These are phyloP conservation scores for Candida dendrica DNA, from an alignment of 805 yeast genomes.

Conservation along the genomic window DNA sequence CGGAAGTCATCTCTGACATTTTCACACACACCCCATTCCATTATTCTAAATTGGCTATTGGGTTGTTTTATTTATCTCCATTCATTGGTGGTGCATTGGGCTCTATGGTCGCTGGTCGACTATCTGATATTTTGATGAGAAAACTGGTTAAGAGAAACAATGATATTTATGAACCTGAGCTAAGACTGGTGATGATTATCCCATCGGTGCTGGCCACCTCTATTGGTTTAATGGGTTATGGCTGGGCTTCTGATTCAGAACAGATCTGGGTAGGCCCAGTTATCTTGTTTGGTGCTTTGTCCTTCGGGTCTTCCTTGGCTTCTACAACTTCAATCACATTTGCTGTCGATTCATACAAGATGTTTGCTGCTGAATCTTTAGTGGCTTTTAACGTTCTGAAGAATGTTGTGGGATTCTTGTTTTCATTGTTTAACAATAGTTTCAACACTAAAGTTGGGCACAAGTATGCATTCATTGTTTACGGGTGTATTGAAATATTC, in stretches of 20 bases:
- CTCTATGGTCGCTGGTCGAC: conserved; percentile 43
- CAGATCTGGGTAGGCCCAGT: conserved; percentile 54
- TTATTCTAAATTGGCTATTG: conserved; percentile 38
- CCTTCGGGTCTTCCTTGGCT: conserved; percentile 56
- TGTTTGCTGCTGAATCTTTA: conserved; percentile 51
- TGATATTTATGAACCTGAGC: conserved; percentile 60
- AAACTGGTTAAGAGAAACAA: conserved; percentile 35
- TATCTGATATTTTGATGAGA: conserved; percentile 41
- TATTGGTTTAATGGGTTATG: conserved; percentile 55
- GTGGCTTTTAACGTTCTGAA: conserved; percentile 50
- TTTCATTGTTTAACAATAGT: conserved; percentile 47
- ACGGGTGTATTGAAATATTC: conserved; percentile 43
- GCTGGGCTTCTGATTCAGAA: conserved; percentile 45
- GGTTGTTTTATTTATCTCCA: conserved; percentile 48
- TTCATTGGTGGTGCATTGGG: conserved; percentile 54
- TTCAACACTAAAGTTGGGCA: conserved; percentile 36
- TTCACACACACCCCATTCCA: conserved; percentile 34
- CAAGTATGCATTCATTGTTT: conserved; percentile 40
- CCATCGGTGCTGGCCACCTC: conserved; percentile 38
- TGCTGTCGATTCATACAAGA: conserved; percentile 48
- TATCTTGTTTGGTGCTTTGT: conserved; percentile 45
- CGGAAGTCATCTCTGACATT: conserved; percentile 47
- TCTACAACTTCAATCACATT: conserved; percentile 57
- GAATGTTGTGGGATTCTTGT: conserved; percentile 48
- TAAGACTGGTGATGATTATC: conserved; percentile 44